A percentile compares a stretch with the other conserved stretches of the same genome.
Conservation (phyloP, 306 rosid species). For the Fragaria iinumae region DNA sequence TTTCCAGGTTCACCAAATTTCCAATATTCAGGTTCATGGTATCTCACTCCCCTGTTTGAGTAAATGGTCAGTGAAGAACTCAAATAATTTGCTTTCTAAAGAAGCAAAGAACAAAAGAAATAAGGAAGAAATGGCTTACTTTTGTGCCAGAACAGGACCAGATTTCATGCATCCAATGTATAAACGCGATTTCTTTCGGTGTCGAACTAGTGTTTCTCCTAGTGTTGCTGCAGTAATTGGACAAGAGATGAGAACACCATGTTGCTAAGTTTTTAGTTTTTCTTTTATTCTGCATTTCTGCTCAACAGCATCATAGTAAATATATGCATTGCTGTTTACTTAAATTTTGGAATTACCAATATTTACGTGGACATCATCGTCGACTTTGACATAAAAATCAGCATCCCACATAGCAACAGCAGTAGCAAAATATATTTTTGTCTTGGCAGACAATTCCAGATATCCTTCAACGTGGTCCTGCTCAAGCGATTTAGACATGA, state of each 20-base stretch:
- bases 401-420: constrained; percentile 96
- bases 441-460: constrained; percentile 95
- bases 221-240: constrained; percentile 68
- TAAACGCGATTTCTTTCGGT: constrained; percentile 64
- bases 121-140: constrained; percentile 43
- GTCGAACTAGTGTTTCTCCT: constrained; percentile 90
- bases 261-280: neutral
- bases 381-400: constrained; percentile 94
- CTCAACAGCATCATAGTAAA: neutral
- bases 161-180: constrained; percentile 99
- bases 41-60: constrained; percentile 85
- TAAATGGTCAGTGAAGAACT: constrained; percentile 34
- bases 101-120: neutral
- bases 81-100: constrained; percentile 4
- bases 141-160: constrained; percentile 88
- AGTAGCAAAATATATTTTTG: constrained; percentile 82
- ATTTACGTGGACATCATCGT: constrained; percentile 96
- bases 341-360: constrained; percentile 52
- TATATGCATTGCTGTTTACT: neutral
- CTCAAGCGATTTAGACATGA: constrained; percentile 19
- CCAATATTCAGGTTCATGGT: constrained; percentile 98
- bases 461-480: constrained; percentile 99
- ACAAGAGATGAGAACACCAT: constrained; percentile 8
- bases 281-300: neutral
- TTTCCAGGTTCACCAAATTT: constrained; percentile 95